Evolutionary conservation across 2,329 filamentous ascomycete genomes (phyloP).

Genomic region (Trichoderma koningii): DNA sequence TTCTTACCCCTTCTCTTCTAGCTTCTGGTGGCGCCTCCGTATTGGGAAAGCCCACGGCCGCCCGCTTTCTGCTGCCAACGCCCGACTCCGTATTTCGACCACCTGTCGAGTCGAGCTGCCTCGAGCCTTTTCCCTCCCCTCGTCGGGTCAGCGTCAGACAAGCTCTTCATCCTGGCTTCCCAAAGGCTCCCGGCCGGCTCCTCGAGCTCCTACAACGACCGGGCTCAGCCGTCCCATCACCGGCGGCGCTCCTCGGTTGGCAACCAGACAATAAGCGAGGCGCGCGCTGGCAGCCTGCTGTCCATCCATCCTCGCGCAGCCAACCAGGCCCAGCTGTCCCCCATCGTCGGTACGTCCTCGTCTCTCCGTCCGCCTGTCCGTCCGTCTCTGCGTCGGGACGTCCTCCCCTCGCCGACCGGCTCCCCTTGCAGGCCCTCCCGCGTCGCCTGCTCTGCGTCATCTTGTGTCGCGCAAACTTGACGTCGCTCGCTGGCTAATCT

Average conservation of each 20-base stretch:
- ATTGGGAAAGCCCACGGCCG: conserved; percentile 17
- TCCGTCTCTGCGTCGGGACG: too few species aligned
- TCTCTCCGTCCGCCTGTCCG: too few species aligned
- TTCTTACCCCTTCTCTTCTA: conserved; percentile 11
- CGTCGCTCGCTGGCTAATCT: conserved; percentile 34
- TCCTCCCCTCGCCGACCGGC: conserved; percentile 10
- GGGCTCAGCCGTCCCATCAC: conserved; percentile 51
- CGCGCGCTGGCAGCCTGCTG: conserved; percentile 38
- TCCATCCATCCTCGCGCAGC: conserved; percentile 38
- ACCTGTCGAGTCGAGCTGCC: conserved; percentile 23
- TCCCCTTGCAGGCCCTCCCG: conserved; percentile 18
- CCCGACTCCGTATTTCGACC: conserved; percentile 23
- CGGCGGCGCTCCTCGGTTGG: conserved; percentile 52
- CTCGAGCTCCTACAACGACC: conserved; percentile 56
- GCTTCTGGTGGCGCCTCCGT: conserved; percentile 25
- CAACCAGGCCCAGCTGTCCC: conserved; percentile 47
- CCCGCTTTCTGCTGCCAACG: conserved; percentile 21
- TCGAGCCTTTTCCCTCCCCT: conserved; percentile 28
- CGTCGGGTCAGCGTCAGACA: conserved; percentile 3
- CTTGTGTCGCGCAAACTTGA: conserved; percentile 29
- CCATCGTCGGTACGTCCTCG: conserved; percentile 57
- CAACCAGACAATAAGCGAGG: conserved; percentile 37
- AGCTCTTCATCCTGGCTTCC: conserved; percentile 53
- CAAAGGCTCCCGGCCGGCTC: conserved; percentile 53
- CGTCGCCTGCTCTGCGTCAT: conserved; percentile 24